Evolutionary conservation across 2,329 filamentous ascomycete genomes (phyloP).

Genomic region (Anthostomella pinea): DNA sequence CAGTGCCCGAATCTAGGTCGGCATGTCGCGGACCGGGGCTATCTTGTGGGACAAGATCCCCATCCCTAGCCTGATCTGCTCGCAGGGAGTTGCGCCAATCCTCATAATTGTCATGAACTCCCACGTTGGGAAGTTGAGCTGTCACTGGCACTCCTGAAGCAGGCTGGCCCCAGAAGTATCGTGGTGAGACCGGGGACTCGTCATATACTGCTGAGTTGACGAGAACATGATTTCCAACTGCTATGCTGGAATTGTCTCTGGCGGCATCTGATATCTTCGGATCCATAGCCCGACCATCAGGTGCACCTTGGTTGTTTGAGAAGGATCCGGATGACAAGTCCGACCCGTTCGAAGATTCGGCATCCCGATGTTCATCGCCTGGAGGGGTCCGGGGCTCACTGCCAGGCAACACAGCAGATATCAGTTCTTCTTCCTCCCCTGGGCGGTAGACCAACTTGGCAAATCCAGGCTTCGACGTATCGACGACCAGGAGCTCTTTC

Average conservation of each 20-base stretch:
- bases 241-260: too few species aligned
- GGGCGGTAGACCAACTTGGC: conserved; percentile 43
- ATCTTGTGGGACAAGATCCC: not conserved
- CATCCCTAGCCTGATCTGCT: not conserved
- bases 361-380: not conserved
- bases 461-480: conserved; percentile 49
- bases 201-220: not conserved
- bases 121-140: not conserved
- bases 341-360: not conserved
- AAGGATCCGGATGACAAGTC: not conserved
- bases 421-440: conserved; percentile 20
- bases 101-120: conserved; percentile 1
- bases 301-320: not conserved
- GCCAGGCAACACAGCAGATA: too few species aligned
- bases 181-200: conserved; percentile 9
- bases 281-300: not conserved
- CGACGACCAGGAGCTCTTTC: conserved; percentile 65
- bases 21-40: conserved; percentile 1
- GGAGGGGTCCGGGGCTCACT: too few species aligned
- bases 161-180: conserved; percentile 8
- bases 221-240: not conserved
- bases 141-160: not conserved
- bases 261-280: not conserved
- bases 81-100: conserved; percentile 1
- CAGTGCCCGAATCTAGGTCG: conserved; percentile 1